A percentile compares a stretch with the other conserved stretches of the same genome.
These are phyloP conservation scores for Talaromyces atroroseus DNA, from an alignment of 2,329 filamentous ascomycete genomes.

Conservation along the genomic window DNA sequence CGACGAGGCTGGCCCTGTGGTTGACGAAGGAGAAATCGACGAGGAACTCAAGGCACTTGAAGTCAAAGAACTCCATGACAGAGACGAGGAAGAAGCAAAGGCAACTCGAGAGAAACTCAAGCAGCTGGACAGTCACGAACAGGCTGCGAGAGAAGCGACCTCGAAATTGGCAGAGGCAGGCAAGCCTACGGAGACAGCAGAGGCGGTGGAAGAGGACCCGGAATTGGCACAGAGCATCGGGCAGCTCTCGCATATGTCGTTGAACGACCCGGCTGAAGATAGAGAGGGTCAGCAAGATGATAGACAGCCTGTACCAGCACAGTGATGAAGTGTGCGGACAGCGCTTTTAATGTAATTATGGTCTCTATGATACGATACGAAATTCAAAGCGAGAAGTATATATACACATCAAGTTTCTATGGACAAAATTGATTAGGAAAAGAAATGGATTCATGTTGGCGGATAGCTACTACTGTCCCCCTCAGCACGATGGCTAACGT, in stretches of 20 bases:
- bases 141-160: slow-evolving; percentile 38
- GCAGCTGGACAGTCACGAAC: slow-evolving; percentile 39
- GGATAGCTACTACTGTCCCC: background rate
- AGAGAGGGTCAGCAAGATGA: background rate
- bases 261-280: slow-evolving; percentile 15
- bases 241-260: slow-evolving; percentile 37
- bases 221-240: slow-evolving; percentile 34
- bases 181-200: slow-evolving; percentile 25
- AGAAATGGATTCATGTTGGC: background rate
- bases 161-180: slow-evolving; percentile 20
- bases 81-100: slow-evolving; percentile 45
- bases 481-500: background rate
- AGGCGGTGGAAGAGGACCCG: slow-evolving; percentile 3
- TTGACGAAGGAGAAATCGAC: slow-evolving; percentile 81
- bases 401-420: background rate
- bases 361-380: background rate
- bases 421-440: background rate
- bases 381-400: background rate
- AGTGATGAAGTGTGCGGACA: background rate
- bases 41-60: slow-evolving; percentile 79
- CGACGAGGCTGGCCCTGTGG: slow-evolving; percentile 53
- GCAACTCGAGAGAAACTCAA: slow-evolving; percentile 48
- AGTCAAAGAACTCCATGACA: slow-evolving; percentile 48
- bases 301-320: slow-evolving; percentile 6
- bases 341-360: background rate